Evolutionary conservation across 2,329 filamentous ascomycete genomes (phyloP).

Genomic region (Botrytis elliptica): DNA sequence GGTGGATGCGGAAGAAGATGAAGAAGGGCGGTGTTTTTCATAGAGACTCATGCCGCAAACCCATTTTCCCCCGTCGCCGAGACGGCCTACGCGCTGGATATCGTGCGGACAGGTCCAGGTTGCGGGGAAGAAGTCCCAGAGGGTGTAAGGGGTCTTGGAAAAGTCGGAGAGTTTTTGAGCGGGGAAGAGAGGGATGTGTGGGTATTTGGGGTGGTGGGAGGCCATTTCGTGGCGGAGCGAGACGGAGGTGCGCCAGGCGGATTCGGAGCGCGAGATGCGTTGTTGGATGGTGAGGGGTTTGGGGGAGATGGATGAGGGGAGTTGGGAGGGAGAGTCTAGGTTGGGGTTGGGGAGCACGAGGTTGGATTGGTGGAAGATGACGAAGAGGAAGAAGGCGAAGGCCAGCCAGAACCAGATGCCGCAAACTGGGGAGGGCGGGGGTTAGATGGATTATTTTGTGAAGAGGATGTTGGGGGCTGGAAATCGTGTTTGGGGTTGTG

Average conservation of each 20-base stretch:
- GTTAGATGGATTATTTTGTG: neutral
- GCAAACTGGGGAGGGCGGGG: conserved; percentile 24
- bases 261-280: conserved; percentile 33
- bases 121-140: conserved; percentile 45
- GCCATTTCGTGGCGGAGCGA: conserved; percentile 32
- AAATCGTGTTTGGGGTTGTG: neutral
- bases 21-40: conserved; percentile 29
- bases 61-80: conserved; percentile 47
- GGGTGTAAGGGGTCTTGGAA: conserved; percentile 38
- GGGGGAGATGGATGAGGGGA: neutral
- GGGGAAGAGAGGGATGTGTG: conserved; percentile 33
- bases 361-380: conserved; percentile 30
- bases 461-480: neutral
- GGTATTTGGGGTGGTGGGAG: conserved; percentile 26
- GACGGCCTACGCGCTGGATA: conserved; percentile 42
- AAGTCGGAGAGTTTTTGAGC: conserved; percentile 29
- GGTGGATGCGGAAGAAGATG: neutral
- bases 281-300: conserved; percentile 26
- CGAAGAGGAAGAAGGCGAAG: conserved; percentile 32
- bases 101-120: conserved; percentile 45
- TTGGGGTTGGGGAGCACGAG: neutral
- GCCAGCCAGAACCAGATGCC: conserved; percentile 36
- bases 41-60: conserved; percentile 45
- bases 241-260: conserved; percentile 31
- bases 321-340: neutral